These are phyloP conservation scores for Gossypium australe DNA, from an alignment of 345 rosid species.

Conservation along the genomic window DNA sequence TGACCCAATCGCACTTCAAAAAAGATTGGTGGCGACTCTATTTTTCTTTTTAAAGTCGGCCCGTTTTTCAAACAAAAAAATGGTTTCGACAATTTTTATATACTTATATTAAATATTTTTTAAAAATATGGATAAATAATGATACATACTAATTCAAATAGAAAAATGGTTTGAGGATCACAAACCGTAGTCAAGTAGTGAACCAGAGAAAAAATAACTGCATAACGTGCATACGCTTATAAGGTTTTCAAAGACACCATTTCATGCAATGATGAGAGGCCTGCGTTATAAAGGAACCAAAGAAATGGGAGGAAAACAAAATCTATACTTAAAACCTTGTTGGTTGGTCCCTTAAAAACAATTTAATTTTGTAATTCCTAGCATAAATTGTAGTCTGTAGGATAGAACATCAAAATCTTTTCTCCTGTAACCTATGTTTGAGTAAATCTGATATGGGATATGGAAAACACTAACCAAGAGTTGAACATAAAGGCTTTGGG, in stretches of 20 bases:
- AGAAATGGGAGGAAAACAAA: not conserved
- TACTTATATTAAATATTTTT: no score
- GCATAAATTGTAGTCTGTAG: not conserved
- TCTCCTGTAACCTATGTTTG: not conserved
- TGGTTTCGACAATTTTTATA: no score
- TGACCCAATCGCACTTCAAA: no score
- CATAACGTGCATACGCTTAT: no score
- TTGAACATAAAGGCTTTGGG: not conserved
- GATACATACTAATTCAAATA: no score
- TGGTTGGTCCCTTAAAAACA: slow-evolving; percentile 2
- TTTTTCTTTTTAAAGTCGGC: no score
- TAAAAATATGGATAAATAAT: no score
- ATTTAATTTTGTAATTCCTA: not conserved
- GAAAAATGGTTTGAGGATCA: no score
- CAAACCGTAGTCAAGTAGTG: no score
- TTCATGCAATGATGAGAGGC: not conserved
- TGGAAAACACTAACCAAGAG: not conserved
- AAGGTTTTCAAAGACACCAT: not conserved
- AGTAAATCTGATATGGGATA: not conserved
- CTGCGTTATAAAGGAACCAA: not conserved
- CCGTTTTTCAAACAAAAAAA: no score
- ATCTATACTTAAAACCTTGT: not conserved
- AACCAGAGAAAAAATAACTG: no score
- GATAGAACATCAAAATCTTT: not conserved
- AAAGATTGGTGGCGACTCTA: no score